These are phyloP conservation scores for Apiospora koreana DNA, from an alignment of 2,329 filamentous ascomycete genomes.

Conservation along the genomic window DNA sequence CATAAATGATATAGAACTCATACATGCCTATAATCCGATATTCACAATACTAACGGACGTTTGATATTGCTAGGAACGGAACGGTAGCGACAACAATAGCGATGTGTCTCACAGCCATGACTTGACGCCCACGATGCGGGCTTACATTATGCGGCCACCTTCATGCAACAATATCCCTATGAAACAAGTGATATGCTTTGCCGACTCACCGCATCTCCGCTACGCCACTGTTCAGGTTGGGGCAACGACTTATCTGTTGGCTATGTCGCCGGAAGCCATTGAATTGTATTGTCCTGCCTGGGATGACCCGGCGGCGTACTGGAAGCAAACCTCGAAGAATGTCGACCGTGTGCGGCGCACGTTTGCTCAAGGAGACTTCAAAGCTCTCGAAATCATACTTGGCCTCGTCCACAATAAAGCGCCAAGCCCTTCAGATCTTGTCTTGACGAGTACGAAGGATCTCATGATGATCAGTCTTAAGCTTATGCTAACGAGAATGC, in stretches of 20 bases:
- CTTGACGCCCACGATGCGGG: not conserved
- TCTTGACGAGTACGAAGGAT: not conserved
- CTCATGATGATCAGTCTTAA: not conserved
- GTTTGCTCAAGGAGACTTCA: not conserved
- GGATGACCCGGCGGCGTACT: not conserved
- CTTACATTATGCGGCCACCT: not conserved
- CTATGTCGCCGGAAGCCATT: not conserved
- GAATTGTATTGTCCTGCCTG: not conserved
- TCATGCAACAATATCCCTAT: not conserved
- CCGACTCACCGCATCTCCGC: not conserved
- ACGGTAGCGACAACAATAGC: not conserved
- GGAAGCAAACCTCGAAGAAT: not conserved
- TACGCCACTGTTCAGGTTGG: not conserved
- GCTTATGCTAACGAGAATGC: not conserved
- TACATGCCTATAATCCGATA: not conserved
- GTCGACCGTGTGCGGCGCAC: not conserved
- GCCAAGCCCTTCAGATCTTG: not conserved
- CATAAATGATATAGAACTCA: not conserved
- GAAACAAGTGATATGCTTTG: not conserved
- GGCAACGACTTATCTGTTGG: not conserved
- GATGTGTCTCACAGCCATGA: too few species aligned
- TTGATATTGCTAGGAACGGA: not conserved
- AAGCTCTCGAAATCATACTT: not conserved
- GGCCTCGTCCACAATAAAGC: not conserved
- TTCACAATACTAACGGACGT: not conserved